Evolutionary conservation across 148 eudicot genomes (phyloP).

Genomic region (Camellia lanceoleosa): DNA sequence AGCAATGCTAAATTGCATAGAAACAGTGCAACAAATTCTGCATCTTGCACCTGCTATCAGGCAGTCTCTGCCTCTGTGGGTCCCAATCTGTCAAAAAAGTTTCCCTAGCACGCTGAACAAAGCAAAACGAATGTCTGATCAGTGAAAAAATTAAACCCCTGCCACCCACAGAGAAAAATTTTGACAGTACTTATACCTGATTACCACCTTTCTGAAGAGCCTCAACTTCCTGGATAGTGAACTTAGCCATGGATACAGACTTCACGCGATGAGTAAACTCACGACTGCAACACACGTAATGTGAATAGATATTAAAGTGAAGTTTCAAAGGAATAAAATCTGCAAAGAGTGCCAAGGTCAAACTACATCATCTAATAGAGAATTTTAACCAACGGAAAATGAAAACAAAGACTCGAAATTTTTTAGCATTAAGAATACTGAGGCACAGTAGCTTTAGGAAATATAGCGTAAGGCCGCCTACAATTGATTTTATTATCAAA

Average conservation of each 20-base stretch:
- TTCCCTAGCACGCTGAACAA: slow-evolving; percentile 82
- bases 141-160: slow-evolving; percentile 16
- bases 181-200: slow-evolving; percentile 51
- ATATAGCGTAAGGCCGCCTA: background rate
- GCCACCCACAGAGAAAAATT: background rate
- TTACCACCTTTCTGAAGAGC: slow-evolving; percentile 95
- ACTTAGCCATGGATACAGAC: slow-evolving; percentile 95
- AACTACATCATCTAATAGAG: background rate
- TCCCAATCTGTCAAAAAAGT: slow-evolving; percentile 76
- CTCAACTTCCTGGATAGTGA: slow-evolving; percentile 92
- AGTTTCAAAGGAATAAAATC: slow-evolving; percentile 7
- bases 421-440: background rate
- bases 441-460: background rate
- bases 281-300: slow-evolving; percentile 46
- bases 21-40: slow-evolving; percentile 9
- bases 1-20: slow-evolving; percentile 4
- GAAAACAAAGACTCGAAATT: background rate
- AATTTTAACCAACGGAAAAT: background rate
- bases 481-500: background rate
- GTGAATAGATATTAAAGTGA: background rate
- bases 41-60: slow-evolving; percentile 60
- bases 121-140: slow-evolving; percentile 19
- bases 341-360: background rate
- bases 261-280: slow-evolving; percentile 98
- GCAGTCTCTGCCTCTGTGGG: slow-evolving; percentile 60